Evolutionary conservation across 192 early-diverging fungal species (phyloP).

Genomic region (Backusella liffmaniae): DNA sequence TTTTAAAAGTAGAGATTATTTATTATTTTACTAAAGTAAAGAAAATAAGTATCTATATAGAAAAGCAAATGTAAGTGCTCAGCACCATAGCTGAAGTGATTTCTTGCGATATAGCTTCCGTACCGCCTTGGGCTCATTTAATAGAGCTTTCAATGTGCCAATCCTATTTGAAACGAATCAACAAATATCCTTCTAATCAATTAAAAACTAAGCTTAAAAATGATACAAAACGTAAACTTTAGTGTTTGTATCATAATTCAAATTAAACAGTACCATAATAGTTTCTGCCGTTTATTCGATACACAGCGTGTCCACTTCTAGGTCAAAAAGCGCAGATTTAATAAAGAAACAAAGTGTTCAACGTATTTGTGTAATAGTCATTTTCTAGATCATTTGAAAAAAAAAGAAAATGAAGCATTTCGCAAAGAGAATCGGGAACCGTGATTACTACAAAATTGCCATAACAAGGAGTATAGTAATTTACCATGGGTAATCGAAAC

Average conservation of each 20-base stretch:
- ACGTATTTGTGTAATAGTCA: neutral
- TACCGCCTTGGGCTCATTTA: neutral
- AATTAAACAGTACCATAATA: neutral
- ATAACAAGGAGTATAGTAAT: neutral
- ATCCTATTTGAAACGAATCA: neutral
- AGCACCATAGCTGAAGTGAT: neutral
- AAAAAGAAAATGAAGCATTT: neutral
- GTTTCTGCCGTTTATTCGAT: neutral
- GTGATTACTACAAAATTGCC: slow-evolving; percentile 1
- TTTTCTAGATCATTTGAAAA: neutral
- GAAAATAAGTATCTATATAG: neutral
- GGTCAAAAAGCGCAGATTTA: neutral
- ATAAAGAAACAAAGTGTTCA: neutral
- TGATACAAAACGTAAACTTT: neutral
- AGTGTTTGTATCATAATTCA: neutral
- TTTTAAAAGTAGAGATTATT: neutral
- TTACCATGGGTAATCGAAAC: neutral
- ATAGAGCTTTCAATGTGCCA: neutral
- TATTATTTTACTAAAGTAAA: neutral
- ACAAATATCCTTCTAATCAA: neutral
- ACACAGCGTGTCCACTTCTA: neutral
- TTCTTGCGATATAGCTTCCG: neutral
- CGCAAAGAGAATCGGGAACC: neutral
- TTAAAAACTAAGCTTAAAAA: neutral
- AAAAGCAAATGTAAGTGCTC: neutral